Percentiles rank a stretch among this genome's conserved stretches.
phyloP scores from a whole-genome alignment of 495 filamentous ascomycete species.

The Margaritispora aquatica region DNA sequence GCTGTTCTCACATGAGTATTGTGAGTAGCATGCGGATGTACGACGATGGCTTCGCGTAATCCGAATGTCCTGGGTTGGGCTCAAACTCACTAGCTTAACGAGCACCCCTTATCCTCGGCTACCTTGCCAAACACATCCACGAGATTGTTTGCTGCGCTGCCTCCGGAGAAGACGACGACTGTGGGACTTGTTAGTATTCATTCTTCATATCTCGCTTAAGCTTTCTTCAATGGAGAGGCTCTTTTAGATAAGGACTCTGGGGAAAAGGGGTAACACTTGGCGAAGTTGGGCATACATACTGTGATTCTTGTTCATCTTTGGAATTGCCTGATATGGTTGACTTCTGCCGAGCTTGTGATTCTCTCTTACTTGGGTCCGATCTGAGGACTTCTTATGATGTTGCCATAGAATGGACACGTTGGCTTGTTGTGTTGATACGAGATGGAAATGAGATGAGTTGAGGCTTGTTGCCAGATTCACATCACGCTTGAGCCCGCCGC shows the following conservation, averaged over 20 bases:
- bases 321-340: neutral
- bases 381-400: neutral
- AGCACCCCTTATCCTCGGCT: constrained; percentile 60
- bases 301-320: neutral
- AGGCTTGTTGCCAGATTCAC: neutral
- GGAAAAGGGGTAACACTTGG: too few species aligned
- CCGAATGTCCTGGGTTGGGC: too few species aligned
- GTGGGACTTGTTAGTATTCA: constrained; percentile 29
- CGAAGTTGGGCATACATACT: too few species aligned
- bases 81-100: constrained; percentile 56
- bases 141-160: constrained; percentile 87
- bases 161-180: constrained; percentile 83
- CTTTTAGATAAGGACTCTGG: too few species aligned
- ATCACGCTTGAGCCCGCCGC: neutral
- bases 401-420: neutral
- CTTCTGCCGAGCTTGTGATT: neutral
- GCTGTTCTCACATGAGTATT: too few species aligned
- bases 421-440: neutral
- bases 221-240: too few species aligned
- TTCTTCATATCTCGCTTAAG: too few species aligned
- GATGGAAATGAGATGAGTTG: neutral
- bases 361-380: neutral
- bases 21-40: too few species aligned
- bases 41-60: too few species aligned
- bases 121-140: constrained; percentile 84